Percentiles rank a stretch among this genome's conserved stretches.
phyloP scores from a whole-genome alignment of 176 grass and related monocot genomes.

The Lolium rigidum region DNA sequence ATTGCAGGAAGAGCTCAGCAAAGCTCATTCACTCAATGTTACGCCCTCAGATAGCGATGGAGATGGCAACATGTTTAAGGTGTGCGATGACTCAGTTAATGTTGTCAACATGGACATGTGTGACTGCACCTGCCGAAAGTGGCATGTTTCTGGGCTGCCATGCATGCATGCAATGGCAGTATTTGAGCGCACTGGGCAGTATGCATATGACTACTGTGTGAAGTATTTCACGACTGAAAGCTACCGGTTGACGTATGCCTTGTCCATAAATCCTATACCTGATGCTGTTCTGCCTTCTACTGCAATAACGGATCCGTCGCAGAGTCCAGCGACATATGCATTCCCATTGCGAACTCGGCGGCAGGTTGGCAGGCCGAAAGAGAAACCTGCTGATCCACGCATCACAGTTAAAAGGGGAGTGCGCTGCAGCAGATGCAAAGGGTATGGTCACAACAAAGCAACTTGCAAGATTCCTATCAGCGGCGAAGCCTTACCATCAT shows the following conservation, averaged over 20 bases:
- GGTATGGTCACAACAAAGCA: slow-evolving; percentile 87
- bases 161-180: slow-evolving; percentile 90
- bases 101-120: slow-evolving; percentile 64
- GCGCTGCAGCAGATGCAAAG: slow-evolving; percentile 84
- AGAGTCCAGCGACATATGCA: slow-evolving; percentile 45
- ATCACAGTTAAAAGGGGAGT: slow-evolving; percentile 78
- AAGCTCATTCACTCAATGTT: slow-evolving; percentile 74
- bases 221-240: slow-evolving; percentile 76
- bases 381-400: slow-evolving; percentile 84
- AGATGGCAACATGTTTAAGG: slow-evolving; percentile 74
- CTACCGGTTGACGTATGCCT: slow-evolving; percentile 72
- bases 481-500: slow-evolving; percentile 20
- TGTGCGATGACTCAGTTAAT: slow-evolving; percentile 74
- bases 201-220: slow-evolving; percentile 76
- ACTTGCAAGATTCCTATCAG: slow-evolving; percentile 81
- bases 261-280: slow-evolving; percentile 87
- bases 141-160: slow-evolving; percentile 80
- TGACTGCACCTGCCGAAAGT: slow-evolving; percentile 86
- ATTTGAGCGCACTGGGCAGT: slow-evolving; percentile 56
- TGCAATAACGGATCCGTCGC: slow-evolving; percentile 51
- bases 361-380: slow-evolving; percentile 78
- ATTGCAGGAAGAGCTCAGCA: slow-evolving; percentile 78
- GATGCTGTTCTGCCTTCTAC: slow-evolving; percentile 58
- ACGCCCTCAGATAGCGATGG: slow-evolving; percentile 51
- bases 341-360: slow-evolving; percentile 68